Conservation (phyloP, 2,329 filamentous ascomycete species). For the Xylaria polymorpha region DNA sequence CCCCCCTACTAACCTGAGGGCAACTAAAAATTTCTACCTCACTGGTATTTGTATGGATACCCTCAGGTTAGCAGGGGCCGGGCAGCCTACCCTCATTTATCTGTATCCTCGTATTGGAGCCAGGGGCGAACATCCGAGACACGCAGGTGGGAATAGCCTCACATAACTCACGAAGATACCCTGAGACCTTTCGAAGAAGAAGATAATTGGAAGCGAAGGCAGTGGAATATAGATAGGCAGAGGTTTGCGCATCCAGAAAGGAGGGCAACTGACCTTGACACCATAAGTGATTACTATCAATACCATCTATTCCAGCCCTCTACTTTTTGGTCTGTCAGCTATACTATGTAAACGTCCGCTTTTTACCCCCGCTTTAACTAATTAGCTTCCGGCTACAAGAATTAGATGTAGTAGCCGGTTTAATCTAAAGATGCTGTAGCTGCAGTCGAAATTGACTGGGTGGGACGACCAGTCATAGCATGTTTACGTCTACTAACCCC, state of each 20-base stretch:
- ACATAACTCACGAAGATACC: background rate
- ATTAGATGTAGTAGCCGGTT: slow-evolving; percentile 1
- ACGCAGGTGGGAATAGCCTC: background rate
- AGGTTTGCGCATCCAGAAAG: background rate
- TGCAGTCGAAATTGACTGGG: background rate
- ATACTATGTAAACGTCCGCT: too few relatives aligned
- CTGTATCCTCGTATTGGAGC: background rate
- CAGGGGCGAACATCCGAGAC: slow-evolving; percentile 1
- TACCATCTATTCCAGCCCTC: background rate
- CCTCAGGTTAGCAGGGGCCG: too few relatives aligned
- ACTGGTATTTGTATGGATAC: too few relatives aligned
- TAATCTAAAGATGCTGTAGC: slow-evolving; percentile 1
- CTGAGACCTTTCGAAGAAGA: background rate
- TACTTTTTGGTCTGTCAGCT: too few relatives aligned
- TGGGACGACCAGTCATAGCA: too few relatives aligned
- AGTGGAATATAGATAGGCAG: slow-evolving; percentile 11
- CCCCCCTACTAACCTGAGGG: too few relatives aligned
- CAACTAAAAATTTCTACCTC: too few relatives aligned
- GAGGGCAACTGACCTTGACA: background rate
- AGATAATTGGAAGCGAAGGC: slow-evolving; percentile 6
- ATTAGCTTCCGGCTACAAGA: background rate
- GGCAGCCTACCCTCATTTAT: too few relatives aligned
- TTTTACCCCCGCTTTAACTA: too few relatives aligned
- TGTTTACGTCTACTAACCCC: too few relatives aligned
- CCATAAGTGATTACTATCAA: background rate